phyloP scores from a whole-genome alignment of 306 rosid genomes.

The Benincasa hispida region DNA sequence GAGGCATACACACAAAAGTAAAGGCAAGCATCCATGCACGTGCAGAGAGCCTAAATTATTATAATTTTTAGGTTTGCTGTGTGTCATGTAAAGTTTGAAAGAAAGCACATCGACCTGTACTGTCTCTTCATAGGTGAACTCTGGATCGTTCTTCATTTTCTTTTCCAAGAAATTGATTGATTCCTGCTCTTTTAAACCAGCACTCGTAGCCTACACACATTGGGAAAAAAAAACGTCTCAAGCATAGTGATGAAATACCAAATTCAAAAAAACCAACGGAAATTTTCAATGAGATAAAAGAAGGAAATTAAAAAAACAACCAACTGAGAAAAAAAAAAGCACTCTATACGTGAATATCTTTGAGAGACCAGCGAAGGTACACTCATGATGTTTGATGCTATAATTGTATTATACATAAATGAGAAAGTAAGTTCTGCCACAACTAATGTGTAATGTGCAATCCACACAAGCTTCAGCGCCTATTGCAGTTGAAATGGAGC shows the following conservation, averaged over 20 bases:
- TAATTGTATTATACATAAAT: background rate
- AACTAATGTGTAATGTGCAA: background rate
- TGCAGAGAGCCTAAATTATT: background rate
- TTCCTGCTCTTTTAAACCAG: constrained; percentile 96
- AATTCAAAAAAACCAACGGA: background rate
- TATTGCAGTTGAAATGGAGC: background rate
- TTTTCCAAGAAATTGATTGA: constrained; percentile 97
- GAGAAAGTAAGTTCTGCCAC: background rate
- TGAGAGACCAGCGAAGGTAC: background rate
- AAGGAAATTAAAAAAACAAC: background rate
- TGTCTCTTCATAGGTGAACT: constrained; percentile 80
- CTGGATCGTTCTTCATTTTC: constrained; percentile 97
- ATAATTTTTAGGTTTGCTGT: background rate
- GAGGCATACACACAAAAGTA: background rate
- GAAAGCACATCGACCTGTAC: constrained; percentile 60
- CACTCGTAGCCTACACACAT: constrained; percentile 78
- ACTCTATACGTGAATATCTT: background rate
- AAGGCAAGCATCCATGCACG: background rate
- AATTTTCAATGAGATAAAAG: background rate
- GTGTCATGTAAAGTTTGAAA: background rate
- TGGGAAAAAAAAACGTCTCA: background rate
- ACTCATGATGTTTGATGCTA: background rate
- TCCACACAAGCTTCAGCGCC: background rate
- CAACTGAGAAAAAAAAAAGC: too few species aligned
- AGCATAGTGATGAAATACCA: background rate